Evolutionary conservation across 2,329 filamentous ascomycete species (phyloP).

Genomic region (Tolypocladium album): DNA sequence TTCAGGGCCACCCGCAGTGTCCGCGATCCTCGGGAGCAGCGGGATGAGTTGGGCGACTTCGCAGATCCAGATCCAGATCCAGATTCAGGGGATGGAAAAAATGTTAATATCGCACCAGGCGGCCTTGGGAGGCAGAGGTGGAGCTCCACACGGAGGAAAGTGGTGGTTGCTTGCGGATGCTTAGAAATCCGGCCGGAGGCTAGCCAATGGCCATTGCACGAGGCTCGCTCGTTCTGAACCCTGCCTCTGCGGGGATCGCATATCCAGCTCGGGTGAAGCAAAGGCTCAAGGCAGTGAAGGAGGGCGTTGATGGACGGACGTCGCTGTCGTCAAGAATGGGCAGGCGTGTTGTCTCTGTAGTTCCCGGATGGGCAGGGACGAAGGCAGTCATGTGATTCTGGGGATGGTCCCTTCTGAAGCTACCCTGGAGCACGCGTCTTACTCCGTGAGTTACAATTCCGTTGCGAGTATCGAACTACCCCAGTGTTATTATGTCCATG

Average conservation of each 20-base stretch:
- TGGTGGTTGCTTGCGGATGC: not conserved
- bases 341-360: not conserved
- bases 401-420: not conserved
- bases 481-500: too few species aligned
- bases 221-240: not conserved
- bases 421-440: not conserved
- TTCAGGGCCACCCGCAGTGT: not conserved
- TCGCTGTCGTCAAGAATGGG: not conserved
- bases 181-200: not conserved
- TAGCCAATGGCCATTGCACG: not conserved
- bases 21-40: not conserved
- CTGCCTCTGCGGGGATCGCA: not conserved
- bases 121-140: not conserved
- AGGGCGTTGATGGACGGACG: not conserved
- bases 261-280: not conserved
- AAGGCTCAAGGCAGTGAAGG: not conserved
- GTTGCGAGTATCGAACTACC: too few species aligned
- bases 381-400: not conserved
- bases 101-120: not conserved
- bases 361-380: not conserved
- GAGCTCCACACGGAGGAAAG: not conserved
- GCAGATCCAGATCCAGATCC: not conserved
- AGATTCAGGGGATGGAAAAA: not conserved
- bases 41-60: not conserved
- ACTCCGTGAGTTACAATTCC: too few species aligned